Base-by-base conservation (phyloP, 805 yeast species). In the Candida ascalaphidarum region DNA sequence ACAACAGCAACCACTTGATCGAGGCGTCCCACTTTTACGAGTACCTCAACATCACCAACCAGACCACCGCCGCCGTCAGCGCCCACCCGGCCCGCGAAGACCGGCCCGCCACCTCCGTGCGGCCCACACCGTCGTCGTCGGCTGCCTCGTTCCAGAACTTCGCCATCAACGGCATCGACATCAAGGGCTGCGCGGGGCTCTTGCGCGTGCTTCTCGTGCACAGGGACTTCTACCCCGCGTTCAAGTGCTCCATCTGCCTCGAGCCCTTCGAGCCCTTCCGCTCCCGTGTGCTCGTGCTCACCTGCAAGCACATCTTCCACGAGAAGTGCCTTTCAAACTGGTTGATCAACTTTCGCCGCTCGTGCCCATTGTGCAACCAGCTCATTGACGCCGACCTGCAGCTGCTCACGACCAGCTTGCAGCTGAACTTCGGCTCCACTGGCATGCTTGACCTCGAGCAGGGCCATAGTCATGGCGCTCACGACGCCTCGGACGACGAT, bases 251-350 rank as follows among this genome's bases (percentile, higher is more conserved):
- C 14, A 74, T 76, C 14, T 76, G 82, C 39, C 58, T 76, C 23
- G 80, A 69, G 25, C 65, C 59, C 35, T 75, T 68, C 40, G 49
- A 54, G 8, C 65, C 67, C 11, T 61, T 71, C 18, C 55, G 52
- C 31, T 58, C 71, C 14, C 53, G 57, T 26, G 72, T 76, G 12
- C 56, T 74, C 52, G 55, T 65, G 14, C 55, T 76, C 27, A 75
- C 74, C 6, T 76, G 82, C 44, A 67, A 68, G 28, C 82, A 76
- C 46, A 71, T 74, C 36, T 76, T 65, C 50, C 82, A 76, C 43
- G 66, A 65, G 24, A 55, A 53, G 15, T 76, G 82, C 44, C 63
- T 76, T 27, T 56, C 74, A 14, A 71, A 71, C 33, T 76, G 82
- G 82, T 59, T 75, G 23, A 60, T 74, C 11, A 58, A 61, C 35